Evolutionary conservation across 768 basidiomycete genomes (phyloP), one percentile per base, ranked within the genome.

Genomic region (Auriscalpium microsporum): DNA sequence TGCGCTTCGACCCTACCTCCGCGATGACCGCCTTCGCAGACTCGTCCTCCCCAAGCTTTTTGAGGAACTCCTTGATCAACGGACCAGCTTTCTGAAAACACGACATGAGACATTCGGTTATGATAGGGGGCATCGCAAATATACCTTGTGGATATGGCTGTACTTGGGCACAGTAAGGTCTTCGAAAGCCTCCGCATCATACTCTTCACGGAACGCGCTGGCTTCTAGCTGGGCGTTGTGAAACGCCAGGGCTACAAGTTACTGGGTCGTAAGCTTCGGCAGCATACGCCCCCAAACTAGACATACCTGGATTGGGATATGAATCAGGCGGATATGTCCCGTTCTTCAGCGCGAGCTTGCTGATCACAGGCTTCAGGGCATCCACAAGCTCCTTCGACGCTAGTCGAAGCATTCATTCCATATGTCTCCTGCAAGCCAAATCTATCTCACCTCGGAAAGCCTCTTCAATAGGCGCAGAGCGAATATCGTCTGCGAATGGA

Each of bases 401-500:
- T 90, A 63, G 53, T 33, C 47, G 52, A 17, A 51, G 10, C 55
- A 40, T 36, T 44, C 34, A 48, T 17, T 58, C n/a, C 28, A 40
- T 19, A n/a, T 14, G 14, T 46, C 53, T 11, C 34, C 21, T n/a
- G 54, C 23, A 56, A 38, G 21, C 40, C 52, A 36, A 7, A 37
- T 34, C 3, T 2, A 46, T 53, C 69, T 33, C 69, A 83, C 92
- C 86, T 75, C 78, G 76, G 61, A 77, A 73, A 8, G 76, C 84
- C 53, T 81, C 75, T 17, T 84, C 80, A 10, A 93, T 69, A 2
- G 87, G 84, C 7, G 88, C 87, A 17, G 77, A 75, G 48, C 96
- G 83, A 49, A 98, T 87, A 63, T 99, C 96, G 65, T 99, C 96
- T 4, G 90, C 87, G 67, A 89, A 99, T 0, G 95, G 94, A n/a